Conservation (phyloP, 2,329 filamentous ascomycete genomes). For the Eutypella sp. region DNA sequence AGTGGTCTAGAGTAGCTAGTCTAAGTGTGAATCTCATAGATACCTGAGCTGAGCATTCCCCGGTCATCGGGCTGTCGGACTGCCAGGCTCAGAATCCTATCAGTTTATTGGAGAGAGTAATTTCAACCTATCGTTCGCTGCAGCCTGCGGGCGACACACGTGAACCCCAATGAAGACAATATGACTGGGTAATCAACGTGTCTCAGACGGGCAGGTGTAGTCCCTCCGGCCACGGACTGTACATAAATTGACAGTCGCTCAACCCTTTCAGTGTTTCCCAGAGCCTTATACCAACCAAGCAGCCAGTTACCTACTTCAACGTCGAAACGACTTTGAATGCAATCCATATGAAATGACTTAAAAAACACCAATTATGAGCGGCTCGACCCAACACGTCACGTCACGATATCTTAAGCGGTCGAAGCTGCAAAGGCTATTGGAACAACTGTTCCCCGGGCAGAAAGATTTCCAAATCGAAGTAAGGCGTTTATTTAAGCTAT, state of each 20-base stretch:
- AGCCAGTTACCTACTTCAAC: no score
- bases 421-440: constrained; percentile 20
- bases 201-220: not conserved
- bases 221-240: not conserved
- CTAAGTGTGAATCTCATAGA: no score
- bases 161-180: not conserved
- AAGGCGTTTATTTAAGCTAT: constrained; percentile 1
- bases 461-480: constrained; percentile 25
- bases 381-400: constrained; percentile 18
- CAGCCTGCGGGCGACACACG: not conserved
- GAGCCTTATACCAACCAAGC: no score
- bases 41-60: no score
- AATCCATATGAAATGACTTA: not conserved
- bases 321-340: not conserved
- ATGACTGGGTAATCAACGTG: not conserved
- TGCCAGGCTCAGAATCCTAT: no score
- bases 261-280: no score
- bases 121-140: not conserved
- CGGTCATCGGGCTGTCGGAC: not conserved
- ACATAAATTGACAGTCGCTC: not conserved
- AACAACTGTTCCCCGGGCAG: constrained; percentile 19
- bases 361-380: not conserved
- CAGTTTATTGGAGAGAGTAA: not conserved
- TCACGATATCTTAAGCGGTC: constrained; percentile 22
- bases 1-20: no score